Evolutionary conservation across 345 rosid genomes (phyloP).

Genomic region (Boechera stricta): DNA sequence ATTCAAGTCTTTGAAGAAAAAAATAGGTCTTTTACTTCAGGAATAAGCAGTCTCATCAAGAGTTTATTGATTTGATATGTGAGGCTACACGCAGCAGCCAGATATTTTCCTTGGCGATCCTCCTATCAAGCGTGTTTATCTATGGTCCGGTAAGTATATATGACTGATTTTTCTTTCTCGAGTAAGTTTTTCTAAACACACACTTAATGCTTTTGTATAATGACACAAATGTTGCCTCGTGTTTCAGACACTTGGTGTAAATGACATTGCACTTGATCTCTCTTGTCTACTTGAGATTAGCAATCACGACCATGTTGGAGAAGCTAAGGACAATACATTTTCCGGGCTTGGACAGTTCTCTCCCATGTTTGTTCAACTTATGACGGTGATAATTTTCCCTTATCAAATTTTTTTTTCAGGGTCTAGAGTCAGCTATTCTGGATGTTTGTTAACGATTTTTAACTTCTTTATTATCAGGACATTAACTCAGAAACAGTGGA

Average conservation of each 20-base stretch:
- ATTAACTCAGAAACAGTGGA: conserved; percentile 34
- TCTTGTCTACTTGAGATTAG: conserved; percentile 48
- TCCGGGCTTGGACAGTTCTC: conserved; percentile 50
- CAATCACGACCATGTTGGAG: conserved; percentile 36
- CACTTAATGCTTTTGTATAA: conserved; percentile 6
- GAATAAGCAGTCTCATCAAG: conserved; percentile 6
- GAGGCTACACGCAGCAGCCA: conserved; percentile 46
- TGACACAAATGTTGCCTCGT: conserved; percentile 6
- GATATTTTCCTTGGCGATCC: conserved; percentile 50
- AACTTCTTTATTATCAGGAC: conserved; percentile 40
- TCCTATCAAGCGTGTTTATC: conserved; percentile 53
- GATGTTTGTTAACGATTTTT: conserved; percentile 25
- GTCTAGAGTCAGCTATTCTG: not conserved
- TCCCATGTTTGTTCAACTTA: conserved; percentile 51
- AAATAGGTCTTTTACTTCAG: not conserved
- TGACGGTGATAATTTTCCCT: conserved; percentile 43
- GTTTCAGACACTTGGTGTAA: conserved; percentile 49
- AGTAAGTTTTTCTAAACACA: not conserved
- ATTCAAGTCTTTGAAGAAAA: not conserved
- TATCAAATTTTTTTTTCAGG: not conserved
- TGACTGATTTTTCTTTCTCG: not conserved
- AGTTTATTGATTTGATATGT: conserved; percentile 20
- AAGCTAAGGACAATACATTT: conserved; percentile 41
- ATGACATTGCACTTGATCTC: conserved; percentile 51
- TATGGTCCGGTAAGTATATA: conserved; percentile 49